Evolutionary conservation across 441 rosid genomes (phyloP).

Genomic region (Adansonia rubrostipa): DNA sequence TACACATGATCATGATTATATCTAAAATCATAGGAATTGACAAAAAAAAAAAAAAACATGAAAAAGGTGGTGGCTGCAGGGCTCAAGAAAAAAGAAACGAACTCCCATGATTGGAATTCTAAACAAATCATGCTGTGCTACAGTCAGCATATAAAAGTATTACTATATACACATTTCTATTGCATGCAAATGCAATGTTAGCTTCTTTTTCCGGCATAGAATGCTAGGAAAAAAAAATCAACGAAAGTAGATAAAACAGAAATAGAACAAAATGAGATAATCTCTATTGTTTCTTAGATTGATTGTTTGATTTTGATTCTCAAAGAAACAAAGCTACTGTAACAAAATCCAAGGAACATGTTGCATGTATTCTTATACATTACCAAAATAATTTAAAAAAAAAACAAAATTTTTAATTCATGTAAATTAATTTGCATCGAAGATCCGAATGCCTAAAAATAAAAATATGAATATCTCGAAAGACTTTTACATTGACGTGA

Average conservation of each 20-base stretch:
- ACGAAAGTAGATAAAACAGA: background rate
- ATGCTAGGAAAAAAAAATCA: background rate
- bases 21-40: background rate
- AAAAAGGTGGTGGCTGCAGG: slow-evolving; percentile 32
- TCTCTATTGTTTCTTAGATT: background rate
- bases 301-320: background rate
- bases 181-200: background rate
- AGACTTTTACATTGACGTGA: no score
- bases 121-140: background rate
- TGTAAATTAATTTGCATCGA: no score
- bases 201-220: background rate
- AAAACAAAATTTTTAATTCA: no score
- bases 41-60: background rate
- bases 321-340: background rate
- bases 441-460: no score
- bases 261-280: background rate
- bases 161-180: background rate
- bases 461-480: no score
- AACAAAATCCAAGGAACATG: no score
- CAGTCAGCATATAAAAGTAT: background rate
- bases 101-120: slow-evolving; percentile 23
- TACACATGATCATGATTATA: background rate
- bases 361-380: no score
- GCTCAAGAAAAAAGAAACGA: slow-evolving; percentile 38
- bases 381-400: no score